phyloP scores from a whole-genome alignment of 345 rosid species.

The Isatis tinctoria region DNA sequence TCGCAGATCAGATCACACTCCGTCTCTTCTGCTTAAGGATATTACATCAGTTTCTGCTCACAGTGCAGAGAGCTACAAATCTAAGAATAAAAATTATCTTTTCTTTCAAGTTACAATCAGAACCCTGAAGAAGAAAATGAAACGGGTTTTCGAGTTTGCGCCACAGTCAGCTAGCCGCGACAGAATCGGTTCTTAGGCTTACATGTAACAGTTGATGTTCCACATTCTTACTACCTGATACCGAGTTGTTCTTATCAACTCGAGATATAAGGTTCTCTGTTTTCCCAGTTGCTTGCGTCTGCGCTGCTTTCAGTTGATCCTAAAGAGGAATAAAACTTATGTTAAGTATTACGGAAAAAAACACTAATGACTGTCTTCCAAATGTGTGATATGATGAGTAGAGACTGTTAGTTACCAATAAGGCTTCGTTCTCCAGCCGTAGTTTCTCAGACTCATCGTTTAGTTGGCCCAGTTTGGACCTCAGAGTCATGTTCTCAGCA shows the following conservation, averaged over 20 bases:
- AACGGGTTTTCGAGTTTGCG: neutral
- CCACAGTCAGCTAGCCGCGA: slow-evolving; percentile 21
- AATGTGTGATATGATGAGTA: neutral
- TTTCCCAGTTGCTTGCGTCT: slow-evolving; percentile 21
- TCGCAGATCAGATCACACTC: slow-evolving; percentile 6
- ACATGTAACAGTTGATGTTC: slow-evolving; percentile 23
- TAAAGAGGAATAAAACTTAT: neutral
- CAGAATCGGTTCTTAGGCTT: slow-evolving; percentile 19
- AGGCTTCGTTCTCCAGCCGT: slow-evolving; percentile 58
- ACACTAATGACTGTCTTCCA: neutral
- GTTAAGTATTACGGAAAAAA: neutral
- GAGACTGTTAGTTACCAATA: slow-evolving; percentile 41
- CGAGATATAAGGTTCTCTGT: slow-evolving; percentile 31
- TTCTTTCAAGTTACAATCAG: slow-evolving; percentile 2
- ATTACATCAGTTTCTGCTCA: slow-evolving; percentile 20
- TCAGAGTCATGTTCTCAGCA: slow-evolving; percentile 59
- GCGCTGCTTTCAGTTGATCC: slow-evolving; percentile 17
- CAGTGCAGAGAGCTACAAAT: slow-evolving; percentile 19
- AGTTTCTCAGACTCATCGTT: slow-evolving; percentile 63
- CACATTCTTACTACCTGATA: slow-evolving; percentile 12
- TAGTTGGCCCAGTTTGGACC: slow-evolving; percentile 58
- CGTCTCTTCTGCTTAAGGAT: neutral
- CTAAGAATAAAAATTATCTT: neutral
- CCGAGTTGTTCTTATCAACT: slow-evolving; percentile 30
- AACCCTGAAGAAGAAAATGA: neutral